Conservation (phyloP, 2,329 filamentous ascomycete species). For the Colletotrichum nymphaeae region DNA sequence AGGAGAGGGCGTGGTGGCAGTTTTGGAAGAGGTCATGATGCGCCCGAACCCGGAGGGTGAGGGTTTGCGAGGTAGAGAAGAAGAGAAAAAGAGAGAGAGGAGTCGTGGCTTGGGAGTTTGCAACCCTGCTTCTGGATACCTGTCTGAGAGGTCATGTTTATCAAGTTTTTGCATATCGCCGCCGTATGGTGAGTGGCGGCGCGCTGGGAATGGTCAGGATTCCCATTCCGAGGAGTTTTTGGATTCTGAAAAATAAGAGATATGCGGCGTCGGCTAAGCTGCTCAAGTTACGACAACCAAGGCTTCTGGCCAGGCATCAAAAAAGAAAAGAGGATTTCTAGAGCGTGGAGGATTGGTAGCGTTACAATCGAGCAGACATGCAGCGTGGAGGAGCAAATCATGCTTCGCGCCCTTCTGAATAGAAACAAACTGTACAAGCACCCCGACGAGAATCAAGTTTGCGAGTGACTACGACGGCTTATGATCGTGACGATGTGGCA, state of each 20-base stretch:
- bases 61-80: background rate
- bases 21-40: constrained; percentile 64
- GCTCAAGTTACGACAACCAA: background rate
- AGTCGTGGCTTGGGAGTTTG: background rate
- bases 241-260: background rate
- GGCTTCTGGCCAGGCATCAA: background rate
- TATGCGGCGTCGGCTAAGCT: background rate
- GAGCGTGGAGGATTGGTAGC: background rate
- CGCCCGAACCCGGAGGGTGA: background rate
- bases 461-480: too few relatives aligned
- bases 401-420: too few relatives aligned
- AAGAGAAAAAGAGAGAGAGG: background rate
- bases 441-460: too few relatives aligned
- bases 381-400: too few relatives aligned
- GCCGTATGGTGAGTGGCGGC: background rate
- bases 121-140: background rate
- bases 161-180: background rate
- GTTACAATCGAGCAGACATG: too few relatives aligned
- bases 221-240: background rate
- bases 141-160: background rate
- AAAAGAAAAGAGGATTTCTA: background rate
- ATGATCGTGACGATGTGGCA: too few relatives aligned
- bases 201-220: background rate
- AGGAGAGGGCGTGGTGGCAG: constrained; percentile 63
- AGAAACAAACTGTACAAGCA: too few relatives aligned